Base-by-base conservation (phyloP, 768 basidiomycete species). In the Hygrophorus russula region DNA sequence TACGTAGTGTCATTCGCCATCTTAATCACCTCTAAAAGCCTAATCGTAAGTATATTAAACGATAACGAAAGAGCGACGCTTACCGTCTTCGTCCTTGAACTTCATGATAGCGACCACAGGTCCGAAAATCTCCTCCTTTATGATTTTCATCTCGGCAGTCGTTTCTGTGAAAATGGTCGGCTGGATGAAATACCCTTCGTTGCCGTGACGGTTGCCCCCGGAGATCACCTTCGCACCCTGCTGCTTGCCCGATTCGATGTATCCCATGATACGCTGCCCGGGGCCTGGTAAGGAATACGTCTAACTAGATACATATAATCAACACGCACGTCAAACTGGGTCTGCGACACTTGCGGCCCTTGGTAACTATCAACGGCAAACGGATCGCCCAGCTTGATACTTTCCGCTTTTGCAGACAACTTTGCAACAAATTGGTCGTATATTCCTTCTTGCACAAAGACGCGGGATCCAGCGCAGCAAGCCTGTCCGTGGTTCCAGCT, bases 1-100 rank as follows among this genome's bases (percentile, higher is more conserved):
- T 92, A 94, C 17, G 69, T 54, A 8, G 86, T 82, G 57, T 94
- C 82, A 62, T 99, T 99, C 19, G 90, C 94, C 55, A 76, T 71
- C 37, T 59, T 60, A 51, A 87, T 62, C 31, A 78, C 79, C 45
- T 85, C 81, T 51, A 68, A 58, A 31, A 62, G 73, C 28, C 17
- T 18, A 18, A 46, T 34, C 31, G 15, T n/a, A 31, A 41, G 11
- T 33, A 46, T 18, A 27, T 19, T 32, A 18, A 9, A 15, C 39
- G 30, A 18, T 19, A 5, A 12, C 27, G 13, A 37, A 24, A 38
- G 20, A 12, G 30, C 20, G 12, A 39, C 45, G 52, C 53, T 8
- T 17, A 60, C 66, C 67, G 41, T 69, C 67, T 50, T 74, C 75
- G 32, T 68, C 63, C 49, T 74, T 67, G 63, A 88, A 87, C 56